Base-by-base conservation (phyloP, 768 basidiomycete species). In the Hortiboletus flavorubellus region DNA sequence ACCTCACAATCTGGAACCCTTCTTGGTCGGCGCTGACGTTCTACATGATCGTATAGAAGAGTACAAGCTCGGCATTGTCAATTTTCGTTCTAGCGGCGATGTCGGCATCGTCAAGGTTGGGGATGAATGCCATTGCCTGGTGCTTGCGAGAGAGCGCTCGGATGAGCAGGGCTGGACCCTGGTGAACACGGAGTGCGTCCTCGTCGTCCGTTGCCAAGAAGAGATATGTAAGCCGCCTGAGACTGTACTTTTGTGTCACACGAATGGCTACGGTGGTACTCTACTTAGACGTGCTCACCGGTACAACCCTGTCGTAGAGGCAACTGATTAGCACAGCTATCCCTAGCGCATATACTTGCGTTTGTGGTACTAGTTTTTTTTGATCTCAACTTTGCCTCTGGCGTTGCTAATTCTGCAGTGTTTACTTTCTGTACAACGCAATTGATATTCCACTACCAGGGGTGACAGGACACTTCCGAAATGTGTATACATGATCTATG, bases 151-250 rank as follows among this genome's bases (percentile, higher is more conserved):
- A 23, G 31, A 48, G 38, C 55, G 31, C 16, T 18, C 38, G 2
- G 56, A 29, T 39, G 57, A 58, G 14, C 44, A 41, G 39, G 57
- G 57, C n/a, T 58, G 57, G 57, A 16, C 39, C n/a, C 18, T 51
- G 56, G 43, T 58, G 48, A 59, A 59, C 46, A 53, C 58, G 5
- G 57, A 59, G 21, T 59, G 58, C 31, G 56, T 59, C 2, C 9
- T 59, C n/a, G 58, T 59, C 14, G 49, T 52, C 14, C 56, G 56
- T 23, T 59, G 56, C 16, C 21, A 59, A 30, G 57, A 47, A 29
- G 49, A 43, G 30, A 43, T 59, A 42, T 29, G n/a, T 23, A 15
- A 42, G 46, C 10, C 18, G 5, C 41, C 45, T 1, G 49, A 59
- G 49, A 52, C n/a, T 8, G 56, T 59, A 23, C 45, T 47, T 26